Evolutionary conservation across 1,284 basidiomycete species (phyloP).

Genomic region (Fomitopsis palustris): DNA sequence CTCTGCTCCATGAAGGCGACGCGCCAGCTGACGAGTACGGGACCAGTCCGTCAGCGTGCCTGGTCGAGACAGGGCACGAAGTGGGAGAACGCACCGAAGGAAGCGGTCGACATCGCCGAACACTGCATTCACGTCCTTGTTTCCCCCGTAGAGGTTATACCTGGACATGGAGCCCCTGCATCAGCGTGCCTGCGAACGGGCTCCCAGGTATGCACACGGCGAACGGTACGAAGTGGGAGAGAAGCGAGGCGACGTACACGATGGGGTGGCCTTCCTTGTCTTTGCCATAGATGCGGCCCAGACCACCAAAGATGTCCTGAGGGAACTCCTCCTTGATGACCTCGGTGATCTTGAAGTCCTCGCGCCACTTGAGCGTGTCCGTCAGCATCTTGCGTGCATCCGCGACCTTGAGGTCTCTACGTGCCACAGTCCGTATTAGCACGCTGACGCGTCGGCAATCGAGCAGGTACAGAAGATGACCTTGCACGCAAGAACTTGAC

Average conservation of each 20-base stretch:
- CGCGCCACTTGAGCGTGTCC: constrained; percentile 68
- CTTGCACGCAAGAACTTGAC: constrained; percentile 79
- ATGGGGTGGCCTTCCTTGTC: constrained; percentile 69
- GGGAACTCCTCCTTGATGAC: constrained; percentile 62
- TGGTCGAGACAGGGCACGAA: neutral
- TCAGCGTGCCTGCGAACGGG: neutral
- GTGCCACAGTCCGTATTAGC: neutral
- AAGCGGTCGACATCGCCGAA: constrained; percentile 73
- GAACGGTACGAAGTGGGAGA: neutral
- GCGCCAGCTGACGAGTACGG: constrained; percentile 54
- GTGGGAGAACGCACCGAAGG: constrained; percentile 45
- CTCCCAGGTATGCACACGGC: constrained; percentile 7
- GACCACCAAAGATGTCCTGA: constrained; percentile 56
- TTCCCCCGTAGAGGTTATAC: constrained; percentile 72
- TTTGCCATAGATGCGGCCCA: constrained; percentile 62
- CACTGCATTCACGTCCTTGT: constrained; percentile 57
- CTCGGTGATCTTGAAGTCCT: constrained; percentile 62
- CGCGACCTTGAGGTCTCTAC: constrained; percentile 50
- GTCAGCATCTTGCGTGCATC: constrained; percentile 64
- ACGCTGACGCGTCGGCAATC: neutral
- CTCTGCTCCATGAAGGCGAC: constrained; percentile 71
- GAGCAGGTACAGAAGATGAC: constrained; percentile 31
- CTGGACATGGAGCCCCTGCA: constrained; percentile 30
- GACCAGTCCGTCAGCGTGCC: constrained; percentile 2
- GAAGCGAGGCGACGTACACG: constrained; percentile 38